Base-by-base conservation (phyloP, 306 rosid genomes). In the Quercus engelmannii region DNA sequence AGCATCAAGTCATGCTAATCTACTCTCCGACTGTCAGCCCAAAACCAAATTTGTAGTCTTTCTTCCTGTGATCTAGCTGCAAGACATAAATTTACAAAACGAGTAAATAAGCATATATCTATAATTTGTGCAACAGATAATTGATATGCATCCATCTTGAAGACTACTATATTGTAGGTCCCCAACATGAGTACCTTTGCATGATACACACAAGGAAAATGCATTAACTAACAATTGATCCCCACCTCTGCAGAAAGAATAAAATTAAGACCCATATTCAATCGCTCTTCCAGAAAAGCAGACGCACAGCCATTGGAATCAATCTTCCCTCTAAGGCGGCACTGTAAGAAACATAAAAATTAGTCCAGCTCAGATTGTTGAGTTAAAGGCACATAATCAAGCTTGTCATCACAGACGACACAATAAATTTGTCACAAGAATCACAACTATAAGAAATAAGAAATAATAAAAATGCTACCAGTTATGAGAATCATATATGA, bases 21-120 rank as follows among this genome's bases (percentile, higher is more conserved):
- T 87, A 96, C 85, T 96, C 99, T 68, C 99, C 99, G 58, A 96
- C 98, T 15, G 97, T 93, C 93, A 96, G 86, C 78, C 99, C 99
- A 82, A 96, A 96, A 62, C 99, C 99, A 74, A 96, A 96, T 83
- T 93, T 96, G 93, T 93, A 96, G 88, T 96, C 99, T 76, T 93
- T 96, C 94, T 90, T 96, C 85, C 28, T 84, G 87, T 96, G 99
- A 81, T 96, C 99, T 74, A 96, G 89, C 99, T 95, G 98, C 94
- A 83, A 74, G 38, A 28, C 59, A 73, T 19, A 69, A 23, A 79
- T 6, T 73, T 41, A 80, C 41, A 71, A 71, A 33, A 71, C 63
- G 71, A 41, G 82, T 85, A 80, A 15, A 28, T 26, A 15, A 28
- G 69, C 8, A 28, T 19, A 28, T 12, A 15, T 63, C 69, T 63